Conservation (phyloP, 768 basidiomycete genomes). For the Mrakia gelida region DNA sequence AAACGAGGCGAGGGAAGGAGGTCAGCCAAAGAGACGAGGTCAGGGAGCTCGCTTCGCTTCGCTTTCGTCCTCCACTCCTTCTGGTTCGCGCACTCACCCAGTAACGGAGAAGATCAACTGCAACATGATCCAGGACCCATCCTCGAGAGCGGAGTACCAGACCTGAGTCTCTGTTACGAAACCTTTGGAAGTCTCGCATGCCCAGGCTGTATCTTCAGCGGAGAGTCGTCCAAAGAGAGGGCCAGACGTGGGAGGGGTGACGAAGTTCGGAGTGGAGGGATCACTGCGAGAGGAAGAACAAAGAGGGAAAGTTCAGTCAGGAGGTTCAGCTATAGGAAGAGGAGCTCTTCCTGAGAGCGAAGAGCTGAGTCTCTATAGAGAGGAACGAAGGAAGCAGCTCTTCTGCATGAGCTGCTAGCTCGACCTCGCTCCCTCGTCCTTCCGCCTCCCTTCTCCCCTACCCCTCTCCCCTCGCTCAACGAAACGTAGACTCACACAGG, state of each 20-base stretch:
- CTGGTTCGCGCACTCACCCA: constrained; percentile 57
- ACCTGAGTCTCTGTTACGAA: constrained; percentile 87
- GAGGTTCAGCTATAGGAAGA: not conserved
- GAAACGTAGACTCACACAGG: constrained; percentile 26
- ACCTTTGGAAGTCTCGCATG: constrained; percentile 61
- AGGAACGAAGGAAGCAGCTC: not conserved
- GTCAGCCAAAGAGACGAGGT: not conserved
- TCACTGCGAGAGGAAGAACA: not conserved
- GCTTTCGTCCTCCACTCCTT: not conserved
- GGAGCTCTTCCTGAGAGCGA: not conserved
- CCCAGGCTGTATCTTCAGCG: constrained; percentile 73
- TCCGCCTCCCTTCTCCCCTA: not conserved
- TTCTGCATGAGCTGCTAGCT: not conserved
- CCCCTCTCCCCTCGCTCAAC: not conserved
- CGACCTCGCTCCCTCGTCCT: not conserved
- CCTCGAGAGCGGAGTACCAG: constrained; percentile 75
- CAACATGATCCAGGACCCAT: constrained; percentile 72
- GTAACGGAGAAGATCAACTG: constrained; percentile 63
- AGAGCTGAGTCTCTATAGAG: too few species aligned
- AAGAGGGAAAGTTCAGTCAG: not conserved
- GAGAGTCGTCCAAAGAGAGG: constrained; percentile 73
- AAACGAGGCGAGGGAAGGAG: not conserved
- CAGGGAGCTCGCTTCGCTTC: constrained; percentile 8
- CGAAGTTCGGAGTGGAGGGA: constrained; percentile 29
- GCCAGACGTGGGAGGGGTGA: constrained; percentile 44